Conservation (phyloP, 176 grass and related monocot species). For the Chrysopogon serrulatus region DNA sequence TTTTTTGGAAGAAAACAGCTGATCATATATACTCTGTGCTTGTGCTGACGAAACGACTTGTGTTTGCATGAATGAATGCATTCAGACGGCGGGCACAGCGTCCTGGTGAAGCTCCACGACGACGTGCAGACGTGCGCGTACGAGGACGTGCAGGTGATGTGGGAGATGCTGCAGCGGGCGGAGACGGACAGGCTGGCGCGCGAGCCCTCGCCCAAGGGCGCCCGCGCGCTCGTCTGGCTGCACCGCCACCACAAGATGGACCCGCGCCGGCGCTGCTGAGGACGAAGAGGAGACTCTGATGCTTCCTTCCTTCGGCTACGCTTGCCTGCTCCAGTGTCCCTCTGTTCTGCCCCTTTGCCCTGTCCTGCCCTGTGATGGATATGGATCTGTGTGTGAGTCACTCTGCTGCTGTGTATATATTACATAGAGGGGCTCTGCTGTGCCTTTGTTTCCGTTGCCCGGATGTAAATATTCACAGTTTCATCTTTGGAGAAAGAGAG, state of each 20-base stretch:
- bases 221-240: conserved; percentile 25
- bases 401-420: not conserved
- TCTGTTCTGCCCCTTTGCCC: no score
- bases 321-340: no score
- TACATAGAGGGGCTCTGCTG: not conserved
- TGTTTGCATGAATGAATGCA: no score
- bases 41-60: no score
- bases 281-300: not conserved
- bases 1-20: not conserved
- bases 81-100: conserved; percentile 15
- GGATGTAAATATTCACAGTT: conserved; percentile 38
- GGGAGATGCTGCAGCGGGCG: conserved; percentile 60
- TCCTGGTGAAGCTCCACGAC: conserved; percentile 53
- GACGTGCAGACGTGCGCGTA: conserved; percentile 56
- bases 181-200: conserved; percentile 26
- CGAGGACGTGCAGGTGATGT: conserved; percentile 69
- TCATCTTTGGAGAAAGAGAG: not conserved
- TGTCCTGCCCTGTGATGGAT: not conserved
- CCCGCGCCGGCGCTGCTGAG: conserved; percentile 10
- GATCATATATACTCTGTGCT: no score
- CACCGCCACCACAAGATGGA: conserved; percentile 17
- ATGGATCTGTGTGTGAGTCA: not conserved
- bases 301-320: not conserved
- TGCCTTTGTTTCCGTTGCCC: not conserved
- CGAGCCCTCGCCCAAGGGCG: conserved; percentile 15